Evolutionary conservation across 306 rosid genomes (phyloP), one percentile per base, ranked within the genome.

Genomic region (Coriaria nepalensis): DNA sequence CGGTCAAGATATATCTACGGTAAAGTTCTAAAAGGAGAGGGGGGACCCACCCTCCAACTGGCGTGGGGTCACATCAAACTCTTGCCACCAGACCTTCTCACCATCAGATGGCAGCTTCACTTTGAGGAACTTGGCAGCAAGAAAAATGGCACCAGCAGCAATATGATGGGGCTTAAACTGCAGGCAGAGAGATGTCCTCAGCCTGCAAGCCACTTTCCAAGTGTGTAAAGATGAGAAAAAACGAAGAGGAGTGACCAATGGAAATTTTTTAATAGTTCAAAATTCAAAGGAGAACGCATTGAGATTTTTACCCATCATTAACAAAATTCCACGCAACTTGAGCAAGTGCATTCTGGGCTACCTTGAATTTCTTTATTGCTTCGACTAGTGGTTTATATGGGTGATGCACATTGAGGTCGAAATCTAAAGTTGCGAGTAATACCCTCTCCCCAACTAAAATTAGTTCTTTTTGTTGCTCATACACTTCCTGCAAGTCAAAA

Each of bases 251-350:
- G 5, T 10, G 42, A n/a, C 20, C 9, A 50, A 66, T 70, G 64
- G 74, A 43, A 29, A 55, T 34, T 59, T 57, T 52, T 69, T 57
- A 55, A 56, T 38, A 15, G 39, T 0, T 8, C 13, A 14, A 45
- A 63, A 62, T 68, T 49, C 72, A 52, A 48, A 58, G 59, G 29
- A 34, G 40, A 35, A 39, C 34, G 54, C 65, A 50, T 48, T 59
- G 60, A 54, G 43, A 45, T 5, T 71, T 55, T 64, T 82, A 90
- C 98, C 98, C 98, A 73, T 90, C 98, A 59, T 90, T 90, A 50
- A 90, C 98, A 65, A 90, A 90, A 71, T 90, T 90, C 98, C 98
- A 90, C 9, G 98, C 98, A 71, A 90, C 98, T 77, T 90, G 95
- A 60, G 98, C 98, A 59, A 90, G 93, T 48, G 98, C 94, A 50